phyloP scores from a whole-genome alignment of 805 yeast species.

The Saccharomycopsis vini region DNA sequence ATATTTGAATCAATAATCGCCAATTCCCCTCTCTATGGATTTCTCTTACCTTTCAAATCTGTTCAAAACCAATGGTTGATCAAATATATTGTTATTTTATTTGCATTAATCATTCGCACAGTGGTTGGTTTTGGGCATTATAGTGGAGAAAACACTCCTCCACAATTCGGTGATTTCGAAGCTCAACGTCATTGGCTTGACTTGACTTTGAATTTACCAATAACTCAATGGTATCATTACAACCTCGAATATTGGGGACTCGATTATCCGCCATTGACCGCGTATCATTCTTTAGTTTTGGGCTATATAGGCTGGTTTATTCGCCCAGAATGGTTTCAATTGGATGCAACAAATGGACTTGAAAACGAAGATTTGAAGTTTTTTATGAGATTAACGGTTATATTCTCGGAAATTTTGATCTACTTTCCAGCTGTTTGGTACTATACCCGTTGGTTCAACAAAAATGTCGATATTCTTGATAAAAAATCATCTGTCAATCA shows the following conservation, averaged over 20 bases:
- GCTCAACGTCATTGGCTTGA: slow-evolving; percentile 99
- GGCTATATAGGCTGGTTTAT: slow-evolving; percentile 64
- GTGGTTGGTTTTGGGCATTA: slow-evolving; percentile 86
- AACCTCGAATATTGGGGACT: slow-evolving; percentile 93
- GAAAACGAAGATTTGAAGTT: slow-evolving; percentile 64
- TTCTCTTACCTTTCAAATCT: slow-evolving; percentile 66
- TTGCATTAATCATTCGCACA: slow-evolving; percentile 67
- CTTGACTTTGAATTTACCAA: slow-evolving; percentile 67
- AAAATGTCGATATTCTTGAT: slow-evolving; percentile 31
- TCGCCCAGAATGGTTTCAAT: slow-evolving; percentile 65
- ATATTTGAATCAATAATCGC: slow-evolving; percentile 10
- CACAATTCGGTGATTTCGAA: slow-evolving; percentile 92
- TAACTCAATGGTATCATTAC: slow-evolving; percentile 76
- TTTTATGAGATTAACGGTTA: slow-evolving; percentile 75
- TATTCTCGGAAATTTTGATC: slow-evolving; percentile 62
- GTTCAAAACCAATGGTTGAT: slow-evolving; percentile 91
- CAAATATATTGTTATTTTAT: slow-evolving; percentile 60
- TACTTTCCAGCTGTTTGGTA: slow-evolving; percentile 76
- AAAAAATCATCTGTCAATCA: slow-evolving; percentile 62
- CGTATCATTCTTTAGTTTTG: slow-evolving; percentile 76
- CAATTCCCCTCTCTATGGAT: slow-evolving; percentile 63
- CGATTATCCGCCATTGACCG: slow-evolving; percentile 96
- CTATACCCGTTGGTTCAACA: slow-evolving; percentile 65
- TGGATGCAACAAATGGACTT: slow-evolving; percentile 65
- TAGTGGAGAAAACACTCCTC: slow-evolving; percentile 64